Conservation (phyloP, 257 asterid species). For the Gardenia jasminoides region DNA sequence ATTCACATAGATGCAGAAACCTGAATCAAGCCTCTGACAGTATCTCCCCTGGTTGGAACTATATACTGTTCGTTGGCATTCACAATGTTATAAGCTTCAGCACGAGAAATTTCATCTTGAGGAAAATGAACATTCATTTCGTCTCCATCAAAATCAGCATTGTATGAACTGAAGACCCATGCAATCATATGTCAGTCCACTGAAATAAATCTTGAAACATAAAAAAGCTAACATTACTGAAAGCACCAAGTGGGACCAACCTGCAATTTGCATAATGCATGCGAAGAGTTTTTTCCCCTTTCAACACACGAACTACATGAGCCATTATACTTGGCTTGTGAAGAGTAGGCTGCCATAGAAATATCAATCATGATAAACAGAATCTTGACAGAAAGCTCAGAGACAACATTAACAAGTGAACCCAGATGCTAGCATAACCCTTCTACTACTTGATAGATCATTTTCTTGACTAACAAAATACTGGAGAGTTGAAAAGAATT, state of each 20-base stretch:
- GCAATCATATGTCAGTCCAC: conserved; percentile 29
- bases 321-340: conserved; percentile 99
- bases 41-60: conserved; percentile 96
- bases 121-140: conserved; percentile 99
- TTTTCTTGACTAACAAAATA: no score
- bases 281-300: conserved; percentile 96
- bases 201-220: conserved; percentile 20
- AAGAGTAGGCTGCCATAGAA: conserved; percentile 82
- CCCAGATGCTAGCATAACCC: neutral
- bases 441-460: neutral
- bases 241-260: conserved; percentile 36
- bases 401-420: neutral
- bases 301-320: conserved; percentile 88
- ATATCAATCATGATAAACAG: neutral
- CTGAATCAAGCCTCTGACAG: conserved; percentile 98
- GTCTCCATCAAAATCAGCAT: conserved; percentile 99
- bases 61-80: conserved; percentile 97
- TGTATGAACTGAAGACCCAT: conserved; percentile 65
- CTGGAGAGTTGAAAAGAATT: no score
- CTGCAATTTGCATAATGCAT: conserved; percentile 99
- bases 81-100: conserved; percentile 95
- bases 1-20: conserved; percentile 39
- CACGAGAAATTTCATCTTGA: conserved; percentile 99
- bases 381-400: conserved; percentile 5
- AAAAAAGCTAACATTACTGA: neutral